Evolutionary conservation across 495 filamentous ascomycete genomes (phyloP), one percentile per base, ranked within the genome.

Genomic region (Neurospora discreta): DNA sequence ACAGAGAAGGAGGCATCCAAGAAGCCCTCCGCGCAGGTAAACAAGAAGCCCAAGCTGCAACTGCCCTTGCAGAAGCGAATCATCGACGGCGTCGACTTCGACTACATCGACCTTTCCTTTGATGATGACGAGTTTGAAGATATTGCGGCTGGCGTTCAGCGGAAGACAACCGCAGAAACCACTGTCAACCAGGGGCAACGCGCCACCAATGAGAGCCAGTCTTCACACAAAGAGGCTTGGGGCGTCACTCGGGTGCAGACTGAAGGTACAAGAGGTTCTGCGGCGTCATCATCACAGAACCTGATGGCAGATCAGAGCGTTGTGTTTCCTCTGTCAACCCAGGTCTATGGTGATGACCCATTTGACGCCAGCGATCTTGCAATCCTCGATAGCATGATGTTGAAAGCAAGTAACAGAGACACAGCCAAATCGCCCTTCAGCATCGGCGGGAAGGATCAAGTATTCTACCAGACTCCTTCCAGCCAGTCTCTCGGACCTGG

Each of bases 21-120:
- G 33, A 33, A 65, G 52, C 15, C 26, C 15, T 65, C 33, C 3
- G 6, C 10, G 33, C 73, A 72, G 42, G 71, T 36, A n/a, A 65
- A 67, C 36, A 44, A 36, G 16, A 42, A 74, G n/a, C 4, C 41
- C 16, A 33, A 38, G n/a, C 36, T 69, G 5, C 18, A 70, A n/a
- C 23, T n/a, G 20, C 65, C 71, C 5, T 42, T 65, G 23, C 52
- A 36, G 52, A 65, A 65, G 15, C 52, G 33, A 65, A 65, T 1
- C 41, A 40, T 76, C 46, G 43, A 73, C 60, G 43, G 68, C 39
- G 18, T 75, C 20, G 77, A 80, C 52, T 68, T 81, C 39, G 82
- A 83, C 18, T 82, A 73, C 67, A 78, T 84, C 60, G 82, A 84
- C 39, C 77, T 84, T 26, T 78, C 77, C 0, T 73, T 39, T 15